Percentiles rank a stretch among this genome's conserved stretches.
Conservation (phyloP, 2,329 filamentous ascomycete genomes). For the Verticillium longisporum region DNA sequence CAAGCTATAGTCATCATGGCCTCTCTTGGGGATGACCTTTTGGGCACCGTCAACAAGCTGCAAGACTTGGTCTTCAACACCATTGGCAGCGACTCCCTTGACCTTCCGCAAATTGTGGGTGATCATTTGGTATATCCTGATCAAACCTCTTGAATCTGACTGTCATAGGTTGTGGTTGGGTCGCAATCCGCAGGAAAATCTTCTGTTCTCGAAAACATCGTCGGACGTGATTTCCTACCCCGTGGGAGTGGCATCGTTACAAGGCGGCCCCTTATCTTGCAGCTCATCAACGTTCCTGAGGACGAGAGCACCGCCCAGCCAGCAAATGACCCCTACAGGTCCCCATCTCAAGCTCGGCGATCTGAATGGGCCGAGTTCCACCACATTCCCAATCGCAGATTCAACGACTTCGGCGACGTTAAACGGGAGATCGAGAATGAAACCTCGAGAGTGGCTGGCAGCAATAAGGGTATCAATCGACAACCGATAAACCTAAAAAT, state of each 20-base stretch:
- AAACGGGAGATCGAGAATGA: slow-evolving; percentile 97
- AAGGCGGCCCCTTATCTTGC: slow-evolving; percentile 85
- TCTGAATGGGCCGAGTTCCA: slow-evolving; percentile 92
- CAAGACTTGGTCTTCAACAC: slow-evolving; percentile 99
- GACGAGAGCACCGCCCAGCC: slow-evolving; percentile 55
- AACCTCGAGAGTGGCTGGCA: slow-evolving; percentile 83
- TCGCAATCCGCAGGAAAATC: slow-evolving; percentile 98
- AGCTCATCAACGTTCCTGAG: slow-evolving; percentile 92
- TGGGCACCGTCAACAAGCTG: slow-evolving; percentile 94
- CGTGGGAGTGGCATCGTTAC: slow-evolving; percentile 97
- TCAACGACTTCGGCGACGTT: slow-evolving; percentile 87
- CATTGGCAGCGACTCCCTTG: slow-evolving; percentile 96
- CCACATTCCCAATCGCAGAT: slow-evolving; percentile 82
- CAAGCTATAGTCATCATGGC: slow-evolving; percentile 57
- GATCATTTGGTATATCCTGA: background rate
- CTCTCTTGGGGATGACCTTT: slow-evolving; percentile 88
- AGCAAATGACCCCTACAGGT: slow-evolving; percentile 65
- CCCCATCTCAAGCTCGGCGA: slow-evolving; percentile 61
- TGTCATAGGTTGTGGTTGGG: slow-evolving; percentile 81
- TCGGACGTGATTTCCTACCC: slow-evolving; percentile 93
- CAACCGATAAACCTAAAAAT: slow-evolving; percentile 98
- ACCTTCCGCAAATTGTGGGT: slow-evolving; percentile 94
- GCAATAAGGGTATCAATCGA: slow-evolving; percentile 96
- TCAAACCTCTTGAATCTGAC: background rate
- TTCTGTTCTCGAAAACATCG: slow-evolving; percentile 97